Evolutionary conservation across 768 basidiomycete species (phyloP).

Genomic region (Leucocoprinus leucothites): DNA sequence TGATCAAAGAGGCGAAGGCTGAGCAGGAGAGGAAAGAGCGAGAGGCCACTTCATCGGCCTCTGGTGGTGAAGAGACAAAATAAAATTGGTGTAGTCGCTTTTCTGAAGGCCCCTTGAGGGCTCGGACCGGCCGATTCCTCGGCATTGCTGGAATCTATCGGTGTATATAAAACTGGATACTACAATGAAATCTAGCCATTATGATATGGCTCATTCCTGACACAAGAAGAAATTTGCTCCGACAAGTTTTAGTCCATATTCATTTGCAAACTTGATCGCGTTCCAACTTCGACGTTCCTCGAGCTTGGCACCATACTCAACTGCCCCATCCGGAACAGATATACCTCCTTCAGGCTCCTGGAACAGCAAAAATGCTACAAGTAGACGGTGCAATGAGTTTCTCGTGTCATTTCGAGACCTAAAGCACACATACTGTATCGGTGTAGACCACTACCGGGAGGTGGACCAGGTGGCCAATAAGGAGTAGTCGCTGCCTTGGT

Average conservation of each 20-base stretch:
- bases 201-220: not conserved
- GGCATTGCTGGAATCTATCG: too few relatives aligned
- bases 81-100: not conserved
- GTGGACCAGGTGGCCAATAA: constrained; percentile 55
- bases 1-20: not conserved
- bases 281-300: constrained; percentile 54
- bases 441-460: constrained; percentile 50
- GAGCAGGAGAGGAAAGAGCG: not conserved
- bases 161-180: not conserved
- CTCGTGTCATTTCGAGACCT: not conserved
- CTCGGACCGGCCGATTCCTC: too few relatives aligned
- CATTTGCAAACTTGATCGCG: constrained; percentile 47
- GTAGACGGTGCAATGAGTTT: not conserved
- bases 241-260: constrained; percentile 51
- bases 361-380: constrained; percentile 53
- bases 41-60: not conserved
- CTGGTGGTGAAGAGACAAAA: not conserved
- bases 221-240: constrained; percentile 54
- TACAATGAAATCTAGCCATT: not conserved
- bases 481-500: constrained; percentile 48
- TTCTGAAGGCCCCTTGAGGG: too few relatives aligned
- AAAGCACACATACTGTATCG: constrained; percentile 51
- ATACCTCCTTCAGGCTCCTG: constrained; percentile 48
- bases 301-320: constrained; percentile 41
- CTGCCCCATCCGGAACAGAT: constrained; percentile 38